Conservation (phyloP, 2,329 filamentous ascomycete genomes). For the Amesomyces nigricolor region DNA sequence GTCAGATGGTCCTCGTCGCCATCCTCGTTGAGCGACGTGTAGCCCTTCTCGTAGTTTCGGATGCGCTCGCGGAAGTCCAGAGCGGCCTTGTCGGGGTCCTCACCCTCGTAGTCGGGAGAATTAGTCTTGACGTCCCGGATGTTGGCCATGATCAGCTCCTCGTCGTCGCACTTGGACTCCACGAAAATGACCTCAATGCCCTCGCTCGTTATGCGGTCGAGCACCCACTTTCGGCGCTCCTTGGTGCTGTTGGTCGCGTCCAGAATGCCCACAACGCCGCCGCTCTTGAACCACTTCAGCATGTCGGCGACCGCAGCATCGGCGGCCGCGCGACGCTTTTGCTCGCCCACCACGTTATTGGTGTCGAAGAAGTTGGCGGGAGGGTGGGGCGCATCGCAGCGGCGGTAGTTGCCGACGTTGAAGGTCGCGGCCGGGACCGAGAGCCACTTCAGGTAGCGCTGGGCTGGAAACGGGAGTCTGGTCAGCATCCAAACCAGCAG, state of each 20-base stretch:
- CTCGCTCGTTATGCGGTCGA: slow-evolving; percentile 68
- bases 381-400: slow-evolving; percentile 82
- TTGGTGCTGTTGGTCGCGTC: slow-evolving; percentile 98
- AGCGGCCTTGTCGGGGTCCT: slow-evolving; percentile 87
- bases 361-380: slow-evolving; percentile 94
- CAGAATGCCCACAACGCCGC: slow-evolving; percentile 84
- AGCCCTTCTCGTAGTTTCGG: slow-evolving; percentile 94
- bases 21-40: slow-evolving; percentile 81
- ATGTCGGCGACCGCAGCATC: slow-evolving; percentile 91
- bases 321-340: slow-evolving; percentile 78
- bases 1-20: slow-evolving; percentile 78
- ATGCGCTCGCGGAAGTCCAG: slow-evolving; percentile 91
- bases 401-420: slow-evolving; percentile 95
- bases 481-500: slow-evolving; percentile 4
- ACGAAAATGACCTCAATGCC: slow-evolving; percentile 90
- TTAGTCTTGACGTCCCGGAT: slow-evolving; percentile 97
- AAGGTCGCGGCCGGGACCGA: slow-evolving; percentile 91
- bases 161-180: slow-evolving; percentile 93
- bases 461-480: slow-evolving; percentile 48
- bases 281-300: slow-evolving; percentile 79
- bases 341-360: slow-evolving; percentile 83
- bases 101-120: slow-evolving; percentile 87
- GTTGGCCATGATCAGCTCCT: slow-evolving; percentile 95
- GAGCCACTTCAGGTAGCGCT: slow-evolving; percentile 94
- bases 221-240: slow-evolving; percentile 81